A percentile compares a stretch with the other conserved stretches of the same genome.
phyloP scores from a whole-genome alignment of 75 land plant species.

The Picea sitchensis region DNA sequence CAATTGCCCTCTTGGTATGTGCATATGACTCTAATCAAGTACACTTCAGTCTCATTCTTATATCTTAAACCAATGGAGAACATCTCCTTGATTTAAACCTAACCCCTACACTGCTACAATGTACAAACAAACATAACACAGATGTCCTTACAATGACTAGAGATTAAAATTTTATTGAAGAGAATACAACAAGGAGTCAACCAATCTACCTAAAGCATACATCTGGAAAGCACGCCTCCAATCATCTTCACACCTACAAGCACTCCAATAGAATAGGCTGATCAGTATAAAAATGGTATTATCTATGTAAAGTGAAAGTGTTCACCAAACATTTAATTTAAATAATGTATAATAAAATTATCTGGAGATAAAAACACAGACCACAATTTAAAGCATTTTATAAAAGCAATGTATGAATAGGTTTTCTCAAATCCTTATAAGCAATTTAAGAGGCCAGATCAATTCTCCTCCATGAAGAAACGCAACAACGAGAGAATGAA shows the following conservation, averaged over 20 bases:
- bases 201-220: constrained; percentile 21
- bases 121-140: not conserved
- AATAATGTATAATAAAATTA: not conserved
- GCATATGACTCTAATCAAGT: too few relatives aligned
- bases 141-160: not conserved
- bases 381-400: not conserved
- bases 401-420: not conserved
- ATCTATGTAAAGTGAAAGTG: not conserved
- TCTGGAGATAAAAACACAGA: not conserved
- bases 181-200: not conserved
- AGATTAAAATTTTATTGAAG: not conserved
- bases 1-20: too few relatives aligned
- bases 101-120: not conserved
- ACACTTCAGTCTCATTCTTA: too few relatives aligned
- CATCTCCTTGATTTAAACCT: not conserved
- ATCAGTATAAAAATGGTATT: not conserved
- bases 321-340: not conserved
- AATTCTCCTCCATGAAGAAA: not conserved
- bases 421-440: not conserved
- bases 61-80: too few relatives aligned
- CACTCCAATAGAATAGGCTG: not conserved
- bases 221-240: constrained; percentile 34
- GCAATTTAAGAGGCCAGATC: not conserved
- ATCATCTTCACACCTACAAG: constrained; percentile 27
- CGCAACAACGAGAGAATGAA: not conserved